A percentile compares a stretch with the other conserved stretches of the same genome.
These are phyloP conservation scores for Zostera marina DNA, from an alignment of 116 monocot genomes.

Conservation along the genomic window DNA sequence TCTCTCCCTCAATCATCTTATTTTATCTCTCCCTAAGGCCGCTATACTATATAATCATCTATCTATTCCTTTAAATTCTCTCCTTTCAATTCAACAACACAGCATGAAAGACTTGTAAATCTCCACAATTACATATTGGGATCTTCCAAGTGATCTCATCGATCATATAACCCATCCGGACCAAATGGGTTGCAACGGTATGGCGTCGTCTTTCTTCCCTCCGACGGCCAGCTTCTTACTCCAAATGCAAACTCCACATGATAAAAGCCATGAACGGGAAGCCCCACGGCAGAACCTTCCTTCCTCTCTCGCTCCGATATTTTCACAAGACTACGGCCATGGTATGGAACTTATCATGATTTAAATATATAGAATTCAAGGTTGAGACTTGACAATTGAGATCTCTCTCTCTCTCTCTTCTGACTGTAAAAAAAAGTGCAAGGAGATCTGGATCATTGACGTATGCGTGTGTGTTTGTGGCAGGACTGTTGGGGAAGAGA, in stretches of 20 bases:
- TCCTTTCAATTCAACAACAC: not conserved
- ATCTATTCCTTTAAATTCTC: too few relatives aligned
- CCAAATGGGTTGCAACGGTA: slow-evolving; percentile 31
- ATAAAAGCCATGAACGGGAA: not conserved
- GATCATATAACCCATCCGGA: not conserved
- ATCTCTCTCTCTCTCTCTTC: too few relatives aligned
- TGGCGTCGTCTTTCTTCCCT: slow-evolving; percentile 49
- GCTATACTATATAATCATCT: not conserved
- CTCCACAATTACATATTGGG: not conserved
- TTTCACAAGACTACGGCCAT: slow-evolving; percentile 20
- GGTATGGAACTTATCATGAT: slow-evolving; percentile 5
- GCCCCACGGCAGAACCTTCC: slow-evolving; percentile 7
- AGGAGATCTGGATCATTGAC: not conserved
- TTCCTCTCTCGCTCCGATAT: not conserved
- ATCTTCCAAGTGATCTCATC: not conserved
- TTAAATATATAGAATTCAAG: not conserved
- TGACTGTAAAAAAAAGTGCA: too few relatives aligned
- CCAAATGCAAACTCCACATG: slow-evolving; percentile 35
- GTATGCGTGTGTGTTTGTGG: slow-evolving; percentile 8
- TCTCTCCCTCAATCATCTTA: too few relatives aligned
- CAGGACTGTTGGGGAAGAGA: slow-evolving; percentile 37
- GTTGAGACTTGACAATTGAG: not conserved
- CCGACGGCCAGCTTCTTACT: slow-evolving; percentile 20
- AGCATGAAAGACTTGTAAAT: not conserved
- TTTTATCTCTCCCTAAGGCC: not conserved